These are phyloP conservation scores for Naegleria gruberi DNA, from an alignment of 208 protist genomes.

Conservation along the genomic window DNA sequence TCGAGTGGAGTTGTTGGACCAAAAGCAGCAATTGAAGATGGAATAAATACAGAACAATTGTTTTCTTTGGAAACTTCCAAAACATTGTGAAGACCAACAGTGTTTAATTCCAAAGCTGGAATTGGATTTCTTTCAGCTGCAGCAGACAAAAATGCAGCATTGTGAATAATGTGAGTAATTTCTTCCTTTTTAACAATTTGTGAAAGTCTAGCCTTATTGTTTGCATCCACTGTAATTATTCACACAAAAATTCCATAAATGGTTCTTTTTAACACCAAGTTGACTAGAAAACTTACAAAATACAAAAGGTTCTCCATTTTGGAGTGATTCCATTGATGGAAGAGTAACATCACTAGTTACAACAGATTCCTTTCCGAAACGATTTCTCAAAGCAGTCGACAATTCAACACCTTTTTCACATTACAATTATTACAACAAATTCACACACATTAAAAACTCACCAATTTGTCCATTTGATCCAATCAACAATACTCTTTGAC, in stretches of 20 bases:
- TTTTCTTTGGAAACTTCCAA: slow-evolving; percentile 53
- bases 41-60: slow-evolving; percentile 46
- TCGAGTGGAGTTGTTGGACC: slow-evolving; percentile 56
- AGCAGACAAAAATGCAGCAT: slow-evolving; percentile 62
- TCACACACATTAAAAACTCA: neutral
- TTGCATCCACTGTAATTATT: slow-evolving; percentile 40
- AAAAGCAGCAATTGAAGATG: slow-evolving; percentile 75
- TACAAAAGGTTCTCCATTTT: neutral
- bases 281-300: neutral
- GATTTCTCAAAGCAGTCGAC: slow-evolving; percentile 33
- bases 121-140: slow-evolving; percentile 62
- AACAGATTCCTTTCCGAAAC: slow-evolving; percentile 62
- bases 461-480: neutral
- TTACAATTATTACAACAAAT: no score
- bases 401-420: slow-evolving; percentile 52
- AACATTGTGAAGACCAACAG: slow-evolving; percentile 55
- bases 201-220: slow-evolving; percentile 38
- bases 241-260: no score
- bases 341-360: slow-evolving; percentile 53
- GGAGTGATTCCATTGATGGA: slow-evolving; percentile 25
- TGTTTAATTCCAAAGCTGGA: slow-evolving; percentile 60
- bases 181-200: slow-evolving; percentile 39
- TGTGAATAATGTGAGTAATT: slow-evolving; percentile 61
- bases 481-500: neutral
- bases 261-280: neutral